These are phyloP conservation scores for Paramecium primaurelia DNA, from an alignment of 73 alveolate genomes.

Conservation along the genomic window DNA sequence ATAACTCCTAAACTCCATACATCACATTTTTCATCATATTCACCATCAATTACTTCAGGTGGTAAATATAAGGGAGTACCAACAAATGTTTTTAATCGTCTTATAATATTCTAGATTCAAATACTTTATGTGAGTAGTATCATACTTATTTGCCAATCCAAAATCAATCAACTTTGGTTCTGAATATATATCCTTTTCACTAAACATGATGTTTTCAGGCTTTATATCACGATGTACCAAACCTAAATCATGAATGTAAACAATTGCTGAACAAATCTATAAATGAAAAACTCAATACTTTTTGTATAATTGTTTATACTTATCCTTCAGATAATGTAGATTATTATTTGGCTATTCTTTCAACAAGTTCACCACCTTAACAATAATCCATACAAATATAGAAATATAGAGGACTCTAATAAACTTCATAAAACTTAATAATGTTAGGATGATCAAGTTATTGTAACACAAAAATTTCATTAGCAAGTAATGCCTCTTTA, in stretches of 20 bases:
- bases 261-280: constrained; percentile 75
- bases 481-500: background rate
- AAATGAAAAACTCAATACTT: background rate
- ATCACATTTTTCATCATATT: constrained; percentile 92
- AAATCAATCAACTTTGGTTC: constrained; percentile 94
- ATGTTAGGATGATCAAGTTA: constrained; percentile 48
- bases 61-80: constrained; percentile 97
- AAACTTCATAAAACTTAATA: constrained; percentile 39
- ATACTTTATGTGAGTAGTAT: constrained; percentile 69
- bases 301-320: background rate
- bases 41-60: constrained; percentile 95
- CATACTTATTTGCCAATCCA: constrained; percentile 82
- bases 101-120: constrained; percentile 58
- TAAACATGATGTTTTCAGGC: constrained; percentile 95
- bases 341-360: background rate
- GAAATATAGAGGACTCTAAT: constrained; percentile 1
- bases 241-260: constrained; percentile 87
- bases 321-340: background rate
- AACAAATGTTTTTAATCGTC: constrained; percentile 86
- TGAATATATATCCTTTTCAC: constrained; percentile 72
- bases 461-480: constrained; percentile 19
- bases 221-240: constrained; percentile 96
- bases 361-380: constrained; percentile 45
- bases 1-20: constrained; percentile 94
- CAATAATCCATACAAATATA: constrained; percentile 47